Conservation (phyloP, 2,329 filamentous ascomycete genomes). For the Phaeosphaeriaceae sp. region DNA sequence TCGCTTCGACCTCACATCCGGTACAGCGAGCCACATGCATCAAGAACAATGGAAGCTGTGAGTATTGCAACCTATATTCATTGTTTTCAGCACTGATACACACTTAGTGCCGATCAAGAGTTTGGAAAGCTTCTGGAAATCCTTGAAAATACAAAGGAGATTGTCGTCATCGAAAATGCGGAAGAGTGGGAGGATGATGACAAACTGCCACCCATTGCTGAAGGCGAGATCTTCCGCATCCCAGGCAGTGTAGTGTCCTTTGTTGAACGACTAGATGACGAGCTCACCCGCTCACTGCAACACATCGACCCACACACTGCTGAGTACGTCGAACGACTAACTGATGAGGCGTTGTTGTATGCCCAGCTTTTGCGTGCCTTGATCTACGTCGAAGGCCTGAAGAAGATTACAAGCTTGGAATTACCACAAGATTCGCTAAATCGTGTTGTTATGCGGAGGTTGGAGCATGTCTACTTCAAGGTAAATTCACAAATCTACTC, state of each 20-base stretch:
- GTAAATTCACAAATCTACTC: slow-evolving; percentile 50
- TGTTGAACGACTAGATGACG: slow-evolving; percentile 93
- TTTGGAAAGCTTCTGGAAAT: slow-evolving; percentile 77
- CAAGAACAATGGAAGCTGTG: slow-evolving; percentile 93
- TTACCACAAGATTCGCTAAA: slow-evolving; percentile 87
- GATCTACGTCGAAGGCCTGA: slow-evolving; percentile 85
- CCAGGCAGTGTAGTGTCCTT: slow-evolving; percentile 94
- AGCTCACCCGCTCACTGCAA: slow-evolving; percentile 95
- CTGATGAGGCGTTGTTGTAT: slow-evolving; percentile 89
- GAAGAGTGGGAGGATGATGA: slow-evolving; percentile 99
- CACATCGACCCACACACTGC: slow-evolving; percentile 98
- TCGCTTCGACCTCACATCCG: slow-evolving; percentile 88
- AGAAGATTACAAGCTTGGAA: slow-evolving; percentile 72
- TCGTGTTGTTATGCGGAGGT: slow-evolving; percentile 87
- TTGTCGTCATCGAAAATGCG: slow-evolving; percentile 86
- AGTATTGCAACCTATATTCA: slow-evolving; percentile 25
- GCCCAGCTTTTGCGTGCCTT: slow-evolving; percentile 87
- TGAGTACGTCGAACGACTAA: slow-evolving; percentile 94
- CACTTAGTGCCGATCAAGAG: slow-evolving; percentile 75
- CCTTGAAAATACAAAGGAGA: slow-evolving; percentile 78
- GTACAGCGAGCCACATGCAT: slow-evolving; percentile 82
- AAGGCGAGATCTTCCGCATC: slow-evolving; percentile 84
- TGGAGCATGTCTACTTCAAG: slow-evolving; percentile 99
- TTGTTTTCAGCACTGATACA: slow-evolving; percentile 10
- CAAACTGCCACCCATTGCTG: slow-evolving; percentile 77